phyloP scores from a whole-genome alignment of 1,139 yeast genomes.

The Kluyveromyces sp. region DNA sequence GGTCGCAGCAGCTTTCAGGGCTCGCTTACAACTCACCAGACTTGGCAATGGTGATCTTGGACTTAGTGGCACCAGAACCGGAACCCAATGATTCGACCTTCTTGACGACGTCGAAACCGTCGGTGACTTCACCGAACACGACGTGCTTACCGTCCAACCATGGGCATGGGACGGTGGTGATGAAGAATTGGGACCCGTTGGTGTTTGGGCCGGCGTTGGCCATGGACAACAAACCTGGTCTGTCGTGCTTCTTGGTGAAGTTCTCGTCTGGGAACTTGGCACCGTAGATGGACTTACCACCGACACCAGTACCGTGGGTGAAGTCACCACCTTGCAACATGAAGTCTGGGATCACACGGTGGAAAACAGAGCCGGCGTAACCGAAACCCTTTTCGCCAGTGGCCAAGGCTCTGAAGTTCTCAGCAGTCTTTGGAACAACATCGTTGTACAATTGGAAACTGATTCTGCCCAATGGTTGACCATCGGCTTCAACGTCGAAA shows the following conservation, averaged over 20 bases:
- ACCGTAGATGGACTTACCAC: slow-evolving; percentile 99
- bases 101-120: slow-evolving; percentile 88
- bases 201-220: slow-evolving; percentile 99
- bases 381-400: slow-evolving; percentile 99
- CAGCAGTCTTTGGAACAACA: slow-evolving; percentile 96
- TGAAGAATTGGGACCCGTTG: slow-evolving; percentile 98
- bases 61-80: slow-evolving; percentile 71
- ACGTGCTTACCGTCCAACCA: slow-evolving; percentile 99
- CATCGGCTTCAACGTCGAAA: slow-evolving; percentile 34
- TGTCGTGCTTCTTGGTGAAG: slow-evolving; percentile 77
- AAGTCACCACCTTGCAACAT: slow-evolving; percentile 99
- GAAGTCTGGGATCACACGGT: slow-evolving; percentile 97
- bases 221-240: slow-evolving; percentile 95
- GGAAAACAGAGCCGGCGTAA: slow-evolving; percentile 87
- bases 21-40: slow-evolving; percentile 70
- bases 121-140: slow-evolving; percentile 94
- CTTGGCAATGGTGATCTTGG: slow-evolving; percentile 69
- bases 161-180: slow-evolving; percentile 91
- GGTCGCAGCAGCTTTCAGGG: background rate
- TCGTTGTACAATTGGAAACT: slow-evolving; percentile 83
- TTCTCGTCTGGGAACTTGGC: slow-evolving; percentile 93
- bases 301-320: slow-evolving; percentile 91
- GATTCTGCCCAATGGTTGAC: slow-evolving; percentile 57
- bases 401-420: slow-evolving; percentile 93
- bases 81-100: slow-evolving; percentile 85